Evolutionary conservation across 192 early-diverging fungal genomes (phyloP).

Genomic region (Coemansia sp.): DNA sequence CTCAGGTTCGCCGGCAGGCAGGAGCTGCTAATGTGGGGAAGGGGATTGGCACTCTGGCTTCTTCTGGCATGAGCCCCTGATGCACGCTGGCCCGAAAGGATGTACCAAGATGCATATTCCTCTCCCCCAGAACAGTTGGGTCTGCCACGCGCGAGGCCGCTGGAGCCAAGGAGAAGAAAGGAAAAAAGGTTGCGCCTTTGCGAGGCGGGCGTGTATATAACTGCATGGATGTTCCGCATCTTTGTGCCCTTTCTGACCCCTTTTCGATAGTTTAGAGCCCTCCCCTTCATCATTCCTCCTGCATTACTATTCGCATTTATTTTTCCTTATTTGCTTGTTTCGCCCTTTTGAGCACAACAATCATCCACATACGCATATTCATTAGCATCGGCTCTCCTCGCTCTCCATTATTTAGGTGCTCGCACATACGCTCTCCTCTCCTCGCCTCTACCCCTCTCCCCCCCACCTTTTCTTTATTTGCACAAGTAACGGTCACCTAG

Average conservation of each 20-base stretch:
- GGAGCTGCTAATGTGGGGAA: background rate
- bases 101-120: background rate
- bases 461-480: background rate
- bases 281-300: constrained; percentile 1
- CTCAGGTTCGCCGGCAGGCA: background rate
- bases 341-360: background rate
- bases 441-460: background rate
- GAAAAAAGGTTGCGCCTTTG: background rate
- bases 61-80: background rate
- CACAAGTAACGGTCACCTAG: background rate
- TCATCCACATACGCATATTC: background rate
- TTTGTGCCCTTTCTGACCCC: background rate
- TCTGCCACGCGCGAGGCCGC: background rate
- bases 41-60: background rate
- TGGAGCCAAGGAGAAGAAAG: background rate
- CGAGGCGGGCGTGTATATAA: constrained; percentile 1
- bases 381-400: constrained; percentile 4
- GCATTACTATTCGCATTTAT: constrained; percentile 7
- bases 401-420: background rate
- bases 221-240: background rate
- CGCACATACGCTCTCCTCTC: background rate
- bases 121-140: background rate
- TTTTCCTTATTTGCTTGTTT: background rate
- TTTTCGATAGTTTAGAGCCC: background rate
- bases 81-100: background rate